Evolutionary conservation across 2,329 filamentous ascomycete species (phyloP).

Genomic region (Botryosphaeria agaves): DNA sequence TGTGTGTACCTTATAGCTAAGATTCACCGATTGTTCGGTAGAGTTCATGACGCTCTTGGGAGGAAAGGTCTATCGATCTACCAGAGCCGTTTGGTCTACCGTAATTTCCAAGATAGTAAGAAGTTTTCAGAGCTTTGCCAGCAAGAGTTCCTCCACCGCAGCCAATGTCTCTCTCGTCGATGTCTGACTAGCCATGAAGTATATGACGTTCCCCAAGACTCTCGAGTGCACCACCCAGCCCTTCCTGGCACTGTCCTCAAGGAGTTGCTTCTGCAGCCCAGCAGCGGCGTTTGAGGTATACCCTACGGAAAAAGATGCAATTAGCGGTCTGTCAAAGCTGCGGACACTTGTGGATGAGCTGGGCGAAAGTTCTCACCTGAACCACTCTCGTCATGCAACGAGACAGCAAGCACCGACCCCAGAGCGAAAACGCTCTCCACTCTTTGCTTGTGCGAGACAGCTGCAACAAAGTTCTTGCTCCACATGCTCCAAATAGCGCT

Average conservation of each 20-base stretch:
- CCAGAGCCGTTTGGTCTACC: too few relatives aligned
- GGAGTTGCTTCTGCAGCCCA: constrained; percentile 32
- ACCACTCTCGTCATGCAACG: constrained; percentile 30
- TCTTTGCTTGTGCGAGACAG: constrained; percentile 36
- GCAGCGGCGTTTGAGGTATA: constrained; percentile 39
- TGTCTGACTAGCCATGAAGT: constrained; percentile 41
- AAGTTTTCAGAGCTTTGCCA: not conserved
- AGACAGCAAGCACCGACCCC: constrained; percentile 57
- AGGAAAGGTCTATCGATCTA: too few relatives aligned
- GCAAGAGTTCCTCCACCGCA: constrained; percentile 19
- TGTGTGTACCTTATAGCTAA: too few relatives aligned
- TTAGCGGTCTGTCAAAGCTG: constrained; percentile 2
- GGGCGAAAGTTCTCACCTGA: constrained; percentile 17
- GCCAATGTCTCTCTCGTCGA: constrained; percentile 24
- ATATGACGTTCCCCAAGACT: constrained; percentile 43
- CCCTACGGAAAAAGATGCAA: constrained; percentile 18
- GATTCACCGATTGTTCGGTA: too few relatives aligned
- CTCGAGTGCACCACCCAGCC: constrained; percentile 36
- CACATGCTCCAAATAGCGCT: constrained; percentile 49
- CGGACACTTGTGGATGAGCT: not conserved
- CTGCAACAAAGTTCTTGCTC: constrained; percentile 40
- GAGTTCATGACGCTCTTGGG: too few relatives aligned
- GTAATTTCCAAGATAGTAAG: too few relatives aligned
- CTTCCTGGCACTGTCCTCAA: constrained; percentile 16
- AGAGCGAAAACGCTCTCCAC: constrained; percentile 55